A percentile compares a stretch with the other conserved stretches of the same genome.
These are phyloP conservation scores for Asclepias syriaca DNA, from an alignment of 257 asterid genomes.

Conservation along the genomic window DNA sequence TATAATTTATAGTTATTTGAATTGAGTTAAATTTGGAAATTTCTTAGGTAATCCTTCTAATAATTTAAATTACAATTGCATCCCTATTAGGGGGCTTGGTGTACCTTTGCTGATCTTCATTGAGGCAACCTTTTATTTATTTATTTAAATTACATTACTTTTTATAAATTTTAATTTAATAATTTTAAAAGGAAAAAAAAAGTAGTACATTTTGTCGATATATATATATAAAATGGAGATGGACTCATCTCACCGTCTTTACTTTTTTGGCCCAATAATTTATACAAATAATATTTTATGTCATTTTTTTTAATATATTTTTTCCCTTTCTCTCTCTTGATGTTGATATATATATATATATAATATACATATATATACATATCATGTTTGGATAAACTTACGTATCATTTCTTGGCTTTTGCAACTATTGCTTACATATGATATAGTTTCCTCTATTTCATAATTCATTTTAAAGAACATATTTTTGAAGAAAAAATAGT, in stretches of 20 bases:
- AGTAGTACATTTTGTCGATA: too few species aligned
- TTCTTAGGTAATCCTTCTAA: neutral
- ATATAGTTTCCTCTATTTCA: neutral
- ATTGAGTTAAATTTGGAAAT: too few species aligned
- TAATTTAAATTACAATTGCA: neutral
- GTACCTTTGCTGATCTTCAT: neutral
- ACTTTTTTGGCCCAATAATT: conserved; percentile 2
- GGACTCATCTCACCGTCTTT: conserved; percentile 13
- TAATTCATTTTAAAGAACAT: too few species aligned
- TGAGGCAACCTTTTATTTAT: neutral
- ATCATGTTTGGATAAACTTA: neutral
- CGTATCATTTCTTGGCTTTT: neutral
- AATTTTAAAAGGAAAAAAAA: too few species aligned
- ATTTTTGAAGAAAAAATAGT: too few species aligned
- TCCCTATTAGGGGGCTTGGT: neutral
- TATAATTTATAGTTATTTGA: too few species aligned
- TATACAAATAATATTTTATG: neutral
- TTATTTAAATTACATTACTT: neutral
- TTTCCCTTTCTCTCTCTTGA: too few species aligned
- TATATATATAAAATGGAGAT: conserved; percentile 4
- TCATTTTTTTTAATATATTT: neutral
- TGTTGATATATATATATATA: neutral
- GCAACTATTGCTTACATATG: neutral
- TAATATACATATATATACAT: neutral
- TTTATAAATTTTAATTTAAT: too few species aligned